A percentile compares a stretch with the other conserved stretches of the same genome.
Evolutionary conservation across 768 basidiomycete genomes (phyloP).

Genomic region (Suillus brevipes): DNA sequence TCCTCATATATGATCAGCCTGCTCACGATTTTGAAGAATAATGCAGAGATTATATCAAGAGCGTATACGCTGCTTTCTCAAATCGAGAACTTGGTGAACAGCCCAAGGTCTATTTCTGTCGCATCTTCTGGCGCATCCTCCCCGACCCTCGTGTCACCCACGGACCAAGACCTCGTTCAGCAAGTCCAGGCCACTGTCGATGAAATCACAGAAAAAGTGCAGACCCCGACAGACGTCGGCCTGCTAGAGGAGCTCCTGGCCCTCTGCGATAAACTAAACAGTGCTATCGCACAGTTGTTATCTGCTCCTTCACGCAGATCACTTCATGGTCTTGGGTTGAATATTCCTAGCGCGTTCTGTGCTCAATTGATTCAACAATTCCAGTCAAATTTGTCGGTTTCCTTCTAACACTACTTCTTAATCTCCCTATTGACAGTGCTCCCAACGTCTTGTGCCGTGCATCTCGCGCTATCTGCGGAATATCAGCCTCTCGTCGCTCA

Average conservation of each 20-base stretch:
- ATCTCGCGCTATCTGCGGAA: too few species aligned
- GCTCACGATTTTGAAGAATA: background rate
- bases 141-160: constrained; percentile 10
- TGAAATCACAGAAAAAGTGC: constrained; percentile 53
- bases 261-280: constrained; percentile 71
- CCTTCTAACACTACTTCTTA: too few species aligned
- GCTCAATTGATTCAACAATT: too few species aligned
- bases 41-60: constrained; percentile 21
- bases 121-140: constrained; percentile 7
- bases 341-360: constrained; percentile 26
- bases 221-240: constrained; percentile 53
- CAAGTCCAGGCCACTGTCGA: constrained; percentile 53
- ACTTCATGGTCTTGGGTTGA: constrained; percentile 46
- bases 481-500: too few species aligned
- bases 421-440: too few species aligned
- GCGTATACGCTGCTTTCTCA: constrained; percentile 44
- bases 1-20: constrained; percentile 1
- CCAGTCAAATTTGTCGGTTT: too few species aligned
- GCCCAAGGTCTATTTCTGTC: background rate
- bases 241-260: constrained; percentile 67
- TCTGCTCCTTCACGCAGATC: constrained; percentile 39
- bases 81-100: constrained; percentile 34
- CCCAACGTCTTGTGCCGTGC: too few species aligned
- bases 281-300: constrained; percentile 51
- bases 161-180: constrained; percentile 41